These are phyloP conservation scores for Fusarium protoensiforme DNA, from an alignment of 2,329 filamentous ascomycete genomes.

Conservation along the genomic window DNA sequence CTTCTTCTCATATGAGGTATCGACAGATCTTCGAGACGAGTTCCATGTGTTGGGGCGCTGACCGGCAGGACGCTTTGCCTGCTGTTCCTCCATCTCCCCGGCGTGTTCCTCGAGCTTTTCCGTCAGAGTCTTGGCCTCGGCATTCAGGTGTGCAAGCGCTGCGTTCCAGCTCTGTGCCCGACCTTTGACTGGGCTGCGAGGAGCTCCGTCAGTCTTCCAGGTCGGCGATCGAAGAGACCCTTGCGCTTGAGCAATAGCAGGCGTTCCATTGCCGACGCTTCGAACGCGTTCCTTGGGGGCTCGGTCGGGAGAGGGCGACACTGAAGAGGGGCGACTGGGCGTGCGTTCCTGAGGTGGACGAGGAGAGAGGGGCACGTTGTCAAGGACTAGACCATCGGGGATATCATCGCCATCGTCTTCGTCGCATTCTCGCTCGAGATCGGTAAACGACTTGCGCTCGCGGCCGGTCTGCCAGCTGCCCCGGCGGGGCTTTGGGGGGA, in stretches of 20 bases:
- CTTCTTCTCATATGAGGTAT: slow-evolving; percentile 55
- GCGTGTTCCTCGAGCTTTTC: slow-evolving; percentile 85
- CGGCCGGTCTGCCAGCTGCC: slow-evolving; percentile 78
- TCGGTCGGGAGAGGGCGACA: slow-evolving; percentile 65
- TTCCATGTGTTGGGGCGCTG: slow-evolving; percentile 56
- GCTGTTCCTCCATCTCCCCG: slow-evolving; percentile 64
- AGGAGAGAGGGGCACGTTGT: slow-evolving; percentile 87
- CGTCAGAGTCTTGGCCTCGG: slow-evolving; percentile 79
- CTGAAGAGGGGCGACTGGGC: slow-evolving; percentile 63
- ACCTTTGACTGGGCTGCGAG: slow-evolving; percentile 58
- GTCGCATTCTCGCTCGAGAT: slow-evolving; percentile 81
- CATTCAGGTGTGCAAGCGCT: slow-evolving; percentile 74
- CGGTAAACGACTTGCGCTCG: slow-evolving; percentile 73
- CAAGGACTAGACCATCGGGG: slow-evolving; percentile 81
- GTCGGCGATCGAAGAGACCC: slow-evolving; percentile 69
- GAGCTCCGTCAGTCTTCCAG: slow-evolving; percentile 60
- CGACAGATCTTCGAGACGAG: slow-evolving; percentile 46
- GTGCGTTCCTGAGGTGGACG: slow-evolving; percentile 67
- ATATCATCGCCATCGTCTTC: slow-evolving; percentile 82
- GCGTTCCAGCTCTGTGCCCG: slow-evolving; percentile 81
- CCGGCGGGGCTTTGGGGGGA: slow-evolving; percentile 58
- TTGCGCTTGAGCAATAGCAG: slow-evolving; percentile 66
- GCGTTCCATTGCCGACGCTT: slow-evolving; percentile 73
- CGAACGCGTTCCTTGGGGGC: slow-evolving; percentile 62
- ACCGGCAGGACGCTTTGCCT: slow-evolving; percentile 45